Conservation (phyloP, 331 rosid species). For the Malus hybrid region DNA sequence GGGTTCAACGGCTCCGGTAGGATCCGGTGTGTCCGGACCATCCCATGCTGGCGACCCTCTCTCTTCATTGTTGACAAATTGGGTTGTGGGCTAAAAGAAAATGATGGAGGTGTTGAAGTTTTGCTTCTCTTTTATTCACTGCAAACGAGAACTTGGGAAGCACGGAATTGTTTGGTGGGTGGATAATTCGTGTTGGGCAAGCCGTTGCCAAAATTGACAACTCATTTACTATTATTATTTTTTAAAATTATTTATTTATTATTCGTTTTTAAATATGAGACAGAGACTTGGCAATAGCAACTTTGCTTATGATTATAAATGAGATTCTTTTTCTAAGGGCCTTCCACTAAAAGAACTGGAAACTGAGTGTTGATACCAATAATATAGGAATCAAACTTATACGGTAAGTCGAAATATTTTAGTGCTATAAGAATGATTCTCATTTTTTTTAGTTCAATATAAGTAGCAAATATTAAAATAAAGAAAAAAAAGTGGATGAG, state of each 20-base stretch:
- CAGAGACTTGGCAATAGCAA: too few relatives aligned
- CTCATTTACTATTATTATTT: not conserved
- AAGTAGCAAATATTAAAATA: too few relatives aligned
- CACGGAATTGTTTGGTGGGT: conserved; percentile 19
- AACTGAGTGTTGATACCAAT: too few relatives aligned
- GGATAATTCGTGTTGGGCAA: conserved; percentile 25
- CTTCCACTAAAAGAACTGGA: fast-evolving
- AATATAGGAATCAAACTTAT: too few relatives aligned
- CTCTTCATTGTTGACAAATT: conserved; percentile 48
- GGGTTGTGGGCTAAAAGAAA: conserved; percentile 3
- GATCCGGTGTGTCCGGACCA: conserved; percentile 50
- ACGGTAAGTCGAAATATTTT: fast-evolving
- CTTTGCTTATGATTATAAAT: too few relatives aligned
- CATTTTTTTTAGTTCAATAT: too few relatives aligned
- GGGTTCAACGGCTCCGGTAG: conserved; percentile 40
- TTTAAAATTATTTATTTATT: too few relatives aligned
- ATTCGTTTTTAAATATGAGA: too few relatives aligned
- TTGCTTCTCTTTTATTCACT: not conserved
- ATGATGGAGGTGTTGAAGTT: not conserved
- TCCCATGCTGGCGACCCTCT: conserved; percentile 83
- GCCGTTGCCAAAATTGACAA: not conserved
- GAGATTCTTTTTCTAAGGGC: too few relatives aligned
- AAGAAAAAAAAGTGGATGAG: too few relatives aligned
- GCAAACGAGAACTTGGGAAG: conserved; percentile 32
- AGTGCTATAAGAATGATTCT: too few relatives aligned